Base-by-base conservation (phyloP, 148 eudicot genomes). In the Talinum fruticosum region DNA sequence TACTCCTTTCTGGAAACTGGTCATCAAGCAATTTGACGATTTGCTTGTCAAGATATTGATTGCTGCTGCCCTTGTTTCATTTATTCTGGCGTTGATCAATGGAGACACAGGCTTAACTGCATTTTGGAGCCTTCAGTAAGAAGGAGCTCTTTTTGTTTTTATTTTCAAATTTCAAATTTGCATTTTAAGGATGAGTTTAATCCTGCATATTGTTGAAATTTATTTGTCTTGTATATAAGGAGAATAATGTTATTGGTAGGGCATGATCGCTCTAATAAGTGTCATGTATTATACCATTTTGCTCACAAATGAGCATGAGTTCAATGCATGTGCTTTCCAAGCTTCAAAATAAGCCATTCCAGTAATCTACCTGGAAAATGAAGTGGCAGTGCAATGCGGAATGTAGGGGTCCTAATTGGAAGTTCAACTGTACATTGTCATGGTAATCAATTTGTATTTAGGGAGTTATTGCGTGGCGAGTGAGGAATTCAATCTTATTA, bases 31-130 rank as follows among this genome's bases (percentile, higher is more conserved):
- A 80, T 95, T 95, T 84, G 97, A 95, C 84, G 99, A 95, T 84
- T 88, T 95, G 84, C 92, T 95, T 78, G 99, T 95, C 35, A 95
- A 93, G 89, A 95, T 95, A 82, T 85, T 95, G 89, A 92, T 95
- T 80, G 99, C 88, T 74, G 97, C 99, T 54, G 99, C 99, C 72
- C 74, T 93, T 72, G 84, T 95, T 59, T 95, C 99, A 69, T 91
- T 95, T 84, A 36, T 95, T 81, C 85, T 95, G 90, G 99, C 99
- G 64, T 79, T 95, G 86, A 82, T 91, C 47, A 89, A 95, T 87
- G 99, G 99, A 75, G 99, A 95, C 72, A 95, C 97, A 10, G 99
- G 99, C 76, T 85, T 95, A 76, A 90, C 94, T 67, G 99, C 99
- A 69, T 95, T 95, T 78, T 95, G 89, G 99, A 95, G 86, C 99